Percentiles rank a stretch among this genome's conserved stretches.
These are phyloP conservation scores for Trypanosoma brucei DNA, from an alignment of 208 protist genomes.

Conservation along the genomic window DNA sequence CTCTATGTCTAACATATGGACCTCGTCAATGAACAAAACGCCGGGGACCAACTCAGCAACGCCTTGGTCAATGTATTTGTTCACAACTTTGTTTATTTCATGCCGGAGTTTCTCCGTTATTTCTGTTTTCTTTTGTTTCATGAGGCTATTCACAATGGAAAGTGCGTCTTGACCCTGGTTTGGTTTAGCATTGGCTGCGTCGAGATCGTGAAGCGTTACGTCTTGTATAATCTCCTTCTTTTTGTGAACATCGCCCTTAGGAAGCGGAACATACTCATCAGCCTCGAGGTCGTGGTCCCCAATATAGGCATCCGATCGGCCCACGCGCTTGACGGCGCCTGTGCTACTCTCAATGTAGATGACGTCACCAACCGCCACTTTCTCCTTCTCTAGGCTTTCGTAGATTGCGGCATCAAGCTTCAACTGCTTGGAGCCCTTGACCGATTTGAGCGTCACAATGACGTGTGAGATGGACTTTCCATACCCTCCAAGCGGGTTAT, in stretches of 20 bases:
- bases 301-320: slow-evolving; percentile 94
- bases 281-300: slow-evolving; percentile 97
- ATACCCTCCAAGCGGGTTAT: slow-evolving; percentile 97
- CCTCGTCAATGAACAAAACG: slow-evolving; percentile 99
- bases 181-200: slow-evolving; percentile 98
- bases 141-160: slow-evolving; percentile 95
- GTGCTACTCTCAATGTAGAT: slow-evolving; percentile 99
- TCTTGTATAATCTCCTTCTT: slow-evolving; percentile 99
- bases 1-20: slow-evolving; percentile 99
- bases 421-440: slow-evolving; percentile 97
- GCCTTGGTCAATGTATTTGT: slow-evolving; percentile 99
- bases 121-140: slow-evolving; percentile 99
- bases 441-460: slow-evolving; percentile 97
- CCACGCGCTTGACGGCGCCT: slow-evolving; percentile 96
- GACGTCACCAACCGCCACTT: slow-evolving; percentile 98
- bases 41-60: slow-evolving; percentile 99
- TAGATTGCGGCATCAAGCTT: slow-evolving; percentile 99
- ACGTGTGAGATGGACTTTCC: slow-evolving; percentile 98
- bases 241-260: slow-evolving; percentile 99
- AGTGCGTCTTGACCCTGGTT: slow-evolving; percentile 97
- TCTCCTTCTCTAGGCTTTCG: slow-evolving; percentile 98
- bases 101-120: slow-evolving; percentile 99
- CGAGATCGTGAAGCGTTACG: slow-evolving; percentile 99
- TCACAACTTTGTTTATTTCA: slow-evolving; percentile 99
- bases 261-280: slow-evolving; percentile 99